Evolutionary conservation across 2,329 filamentous ascomycete genomes (phyloP).

Genomic region (Botryotinia globosa): DNA sequence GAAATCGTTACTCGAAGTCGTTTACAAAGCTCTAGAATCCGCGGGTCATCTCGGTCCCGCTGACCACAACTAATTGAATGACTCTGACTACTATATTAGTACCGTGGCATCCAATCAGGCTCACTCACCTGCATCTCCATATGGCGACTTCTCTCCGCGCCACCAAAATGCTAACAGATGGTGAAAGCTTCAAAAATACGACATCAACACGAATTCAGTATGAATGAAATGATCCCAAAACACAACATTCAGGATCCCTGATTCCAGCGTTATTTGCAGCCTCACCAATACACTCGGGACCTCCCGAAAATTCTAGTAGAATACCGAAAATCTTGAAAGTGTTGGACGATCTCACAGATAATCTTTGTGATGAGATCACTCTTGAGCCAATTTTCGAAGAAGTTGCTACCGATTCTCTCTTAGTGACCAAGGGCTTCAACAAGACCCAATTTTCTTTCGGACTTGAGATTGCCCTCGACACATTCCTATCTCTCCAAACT

Average conservation of each 20-base stretch:
- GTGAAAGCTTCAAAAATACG: neutral
- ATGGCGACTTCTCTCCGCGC: neutral
- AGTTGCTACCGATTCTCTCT: constrained; percentile 18
- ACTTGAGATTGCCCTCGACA: neutral
- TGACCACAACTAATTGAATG: constrained; percentile 41
- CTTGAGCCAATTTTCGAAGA: constrained; percentile 1
- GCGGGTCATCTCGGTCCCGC: constrained; percentile 49
- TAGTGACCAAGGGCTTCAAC: constrained; percentile 7
- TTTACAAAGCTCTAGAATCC: constrained; percentile 77
- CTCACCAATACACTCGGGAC: neutral
- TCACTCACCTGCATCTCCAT: neutral
- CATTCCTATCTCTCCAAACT: too few species aligned
- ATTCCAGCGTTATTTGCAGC: neutral
- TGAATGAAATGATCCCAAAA: neutral
- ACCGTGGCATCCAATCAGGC: neutral
- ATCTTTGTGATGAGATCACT: neutral
- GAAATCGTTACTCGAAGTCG: constrained; percentile 58
- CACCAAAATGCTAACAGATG: neutral
- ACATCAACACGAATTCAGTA: neutral
- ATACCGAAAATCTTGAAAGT: neutral
- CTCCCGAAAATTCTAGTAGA: neutral
- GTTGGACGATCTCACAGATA: neutral
- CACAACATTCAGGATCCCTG: neutral
- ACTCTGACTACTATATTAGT: constrained; percentile 27
- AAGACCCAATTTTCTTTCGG: constrained; percentile 17